Conservation (phyloP, 805 yeast genomes). For the Cephaloascus fragrans region DNA sequence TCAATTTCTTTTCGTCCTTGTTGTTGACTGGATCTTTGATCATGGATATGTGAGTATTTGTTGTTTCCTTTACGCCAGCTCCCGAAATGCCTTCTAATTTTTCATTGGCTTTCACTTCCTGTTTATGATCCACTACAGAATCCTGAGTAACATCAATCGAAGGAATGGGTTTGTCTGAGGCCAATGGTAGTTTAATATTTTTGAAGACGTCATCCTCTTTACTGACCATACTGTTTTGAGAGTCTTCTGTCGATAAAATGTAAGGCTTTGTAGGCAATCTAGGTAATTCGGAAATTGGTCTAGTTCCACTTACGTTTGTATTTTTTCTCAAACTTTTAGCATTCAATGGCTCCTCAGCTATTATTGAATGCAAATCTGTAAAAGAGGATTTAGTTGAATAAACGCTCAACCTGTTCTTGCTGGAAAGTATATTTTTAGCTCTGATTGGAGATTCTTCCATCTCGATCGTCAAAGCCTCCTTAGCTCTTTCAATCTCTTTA, state of each 20-base stretch:
- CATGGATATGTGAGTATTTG: conserved; percentile 8
- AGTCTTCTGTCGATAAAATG: conserved; percentile 4
- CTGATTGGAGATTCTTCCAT: conserved; percentile 1
- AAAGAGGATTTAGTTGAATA: conserved; percentile 62
- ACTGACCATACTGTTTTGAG: conserved; percentile 33
- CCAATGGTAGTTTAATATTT: conserved; percentile 37
- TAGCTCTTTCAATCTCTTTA: conserved; percentile 32
- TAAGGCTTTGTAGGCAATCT: conserved; percentile 13
- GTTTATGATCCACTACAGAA: not conserved
- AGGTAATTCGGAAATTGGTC: conserved; percentile 20
- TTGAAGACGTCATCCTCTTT: conserved; percentile 27
- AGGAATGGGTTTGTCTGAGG: too few species aligned
- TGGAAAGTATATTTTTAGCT: conserved; percentile 49
- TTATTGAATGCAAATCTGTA: conserved; percentile 40
- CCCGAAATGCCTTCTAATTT: not conserved
- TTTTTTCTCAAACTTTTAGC: conserved; percentile 12
- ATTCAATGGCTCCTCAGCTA: conserved; percentile 16
- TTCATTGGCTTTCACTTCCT: not conserved
- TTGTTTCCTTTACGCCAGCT: conserved; percentile 5
- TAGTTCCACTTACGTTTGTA: not conserved
- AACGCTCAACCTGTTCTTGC: conserved; percentile 63
- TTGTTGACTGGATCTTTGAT: too few species aligned
- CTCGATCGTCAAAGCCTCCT: conserved; percentile 23
- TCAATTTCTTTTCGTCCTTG: conserved; percentile 1
- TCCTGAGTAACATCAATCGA: too few species aligned